Conservation (phyloP, 345 rosid genomes). For the Cardamine chenopodiifolia region DNA sequence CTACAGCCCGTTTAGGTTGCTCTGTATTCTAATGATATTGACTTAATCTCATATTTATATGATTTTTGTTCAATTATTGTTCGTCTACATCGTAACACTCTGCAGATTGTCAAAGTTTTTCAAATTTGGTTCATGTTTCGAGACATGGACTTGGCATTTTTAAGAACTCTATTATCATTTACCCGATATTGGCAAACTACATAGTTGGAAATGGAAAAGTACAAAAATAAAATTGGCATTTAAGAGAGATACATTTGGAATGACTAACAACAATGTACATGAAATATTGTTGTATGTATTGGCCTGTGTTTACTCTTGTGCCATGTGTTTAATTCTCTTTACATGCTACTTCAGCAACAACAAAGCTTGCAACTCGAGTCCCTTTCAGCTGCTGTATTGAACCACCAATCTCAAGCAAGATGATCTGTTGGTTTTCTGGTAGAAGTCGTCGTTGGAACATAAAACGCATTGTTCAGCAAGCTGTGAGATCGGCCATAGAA, state of each 20-base stretch:
- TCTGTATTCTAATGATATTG: neutral
- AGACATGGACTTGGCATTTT: neutral
- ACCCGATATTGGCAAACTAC: neutral
- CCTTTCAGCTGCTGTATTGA: constrained; percentile 15
- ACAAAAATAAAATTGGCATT: neutral
- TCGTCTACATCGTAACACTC: neutral
- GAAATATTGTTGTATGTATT: constrained; percentile 15
- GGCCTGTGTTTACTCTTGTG: constrained; percentile 24
- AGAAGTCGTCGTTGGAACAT: constrained; percentile 45
- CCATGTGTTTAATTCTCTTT: constrained; percentile 18
- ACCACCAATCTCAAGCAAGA: constrained; percentile 31
- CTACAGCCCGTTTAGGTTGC: constrained; percentile 5
- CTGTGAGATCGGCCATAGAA: constrained; percentile 66
- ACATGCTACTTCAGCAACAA: constrained; percentile 23
- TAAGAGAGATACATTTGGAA: constrained; percentile 18
- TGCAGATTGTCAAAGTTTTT: neutral
- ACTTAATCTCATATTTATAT: constrained; percentile 10
- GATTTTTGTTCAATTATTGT: neutral
- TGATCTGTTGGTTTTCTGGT: constrained; percentile 49
- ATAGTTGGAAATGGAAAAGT: neutral
- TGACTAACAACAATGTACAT: constrained; percentile 36
- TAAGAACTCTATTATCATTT: neutral
- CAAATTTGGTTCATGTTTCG: neutral
- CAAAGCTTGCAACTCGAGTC: constrained; percentile 28
- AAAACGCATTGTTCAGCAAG: constrained; percentile 47